phyloP scores from a whole-genome alignment of 441 rosid genomes.

The Eruca vesicaria region DNA sequence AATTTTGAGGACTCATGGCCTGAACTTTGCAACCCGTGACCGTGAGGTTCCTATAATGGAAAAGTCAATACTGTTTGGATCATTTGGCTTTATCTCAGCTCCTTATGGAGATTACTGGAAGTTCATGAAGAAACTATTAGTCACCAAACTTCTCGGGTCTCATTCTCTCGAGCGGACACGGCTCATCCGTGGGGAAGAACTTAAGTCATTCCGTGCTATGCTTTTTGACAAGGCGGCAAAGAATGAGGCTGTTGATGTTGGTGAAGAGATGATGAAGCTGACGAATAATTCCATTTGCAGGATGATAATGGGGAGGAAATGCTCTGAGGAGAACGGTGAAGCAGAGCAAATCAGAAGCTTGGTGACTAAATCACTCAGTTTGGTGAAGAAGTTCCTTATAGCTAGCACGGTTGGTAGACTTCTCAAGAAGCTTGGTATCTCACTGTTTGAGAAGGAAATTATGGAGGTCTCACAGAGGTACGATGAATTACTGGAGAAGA shows the following conservation, averaged over 20 bases:
- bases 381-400: constrained; percentile 28
- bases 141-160: constrained; percentile 35
- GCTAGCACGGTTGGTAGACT: constrained; percentile 35
- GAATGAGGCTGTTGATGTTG: constrained; percentile 34
- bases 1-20: constrained; percentile 37
- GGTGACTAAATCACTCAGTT: constrained; percentile 26
- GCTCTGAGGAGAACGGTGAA: constrained; percentile 42
- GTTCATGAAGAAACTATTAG: constrained; percentile 51
- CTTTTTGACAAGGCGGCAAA: constrained; percentile 23
- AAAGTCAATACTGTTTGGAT: constrained; percentile 33
- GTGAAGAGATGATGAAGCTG: constrained; percentile 40
- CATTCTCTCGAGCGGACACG: constrained; percentile 36
- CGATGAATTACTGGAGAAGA: constrained; percentile 43
- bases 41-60: constrained; percentile 18
- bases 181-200: constrained; percentile 36
- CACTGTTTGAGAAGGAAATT: constrained; percentile 32
- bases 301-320: constrained; percentile 41
- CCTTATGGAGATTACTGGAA: constrained; percentile 53
- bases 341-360: constrained; percentile 36
- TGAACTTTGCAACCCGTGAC: constrained; percentile 32
- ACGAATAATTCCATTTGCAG: constrained; percentile 40
- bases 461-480: constrained; percentile 28
- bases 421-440: constrained; percentile 33
- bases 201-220: constrained; percentile 15
- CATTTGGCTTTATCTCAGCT: constrained; percentile 35